A percentile compares a stretch with the other conserved stretches of the same genome.
phyloP scores from a whole-genome alignment of 345 rosid genomes.

The Stellera chamaejasme region DNA sequence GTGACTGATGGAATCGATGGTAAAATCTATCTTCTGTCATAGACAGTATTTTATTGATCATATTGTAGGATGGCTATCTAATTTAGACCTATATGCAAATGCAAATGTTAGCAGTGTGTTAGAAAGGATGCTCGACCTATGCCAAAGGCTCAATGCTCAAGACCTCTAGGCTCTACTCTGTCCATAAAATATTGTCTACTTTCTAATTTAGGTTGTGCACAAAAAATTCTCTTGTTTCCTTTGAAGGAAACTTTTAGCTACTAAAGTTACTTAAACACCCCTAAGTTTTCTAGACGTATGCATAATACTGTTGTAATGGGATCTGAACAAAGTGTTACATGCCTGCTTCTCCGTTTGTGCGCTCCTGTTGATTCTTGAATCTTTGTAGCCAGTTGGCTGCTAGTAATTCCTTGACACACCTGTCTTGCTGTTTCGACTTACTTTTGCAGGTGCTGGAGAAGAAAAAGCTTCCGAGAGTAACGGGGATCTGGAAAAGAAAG shows the following conservation, averaged over 20 bases:
- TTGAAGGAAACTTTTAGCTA: no score
- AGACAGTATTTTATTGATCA: not conserved
- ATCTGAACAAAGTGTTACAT: not conserved
- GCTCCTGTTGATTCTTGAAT: no score
- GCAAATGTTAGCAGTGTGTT: not conserved
- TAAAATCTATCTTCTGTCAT: conserved; percentile 11
- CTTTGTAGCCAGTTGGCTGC: not conserved
- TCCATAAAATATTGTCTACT: no score
- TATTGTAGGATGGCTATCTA: not conserved
- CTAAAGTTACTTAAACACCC: no score
- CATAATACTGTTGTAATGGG: no score
- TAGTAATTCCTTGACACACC: not conserved
- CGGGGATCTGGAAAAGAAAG: conserved; percentile 51
- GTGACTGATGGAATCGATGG: conserved; percentile 31
- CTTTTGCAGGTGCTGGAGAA: conserved; percentile 18
- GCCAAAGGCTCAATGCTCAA: no score
- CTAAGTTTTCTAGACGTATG: no score
- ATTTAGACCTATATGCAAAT: not conserved
- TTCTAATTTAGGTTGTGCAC: no score
- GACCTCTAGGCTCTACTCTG: no score
- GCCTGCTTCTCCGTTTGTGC: not conserved
- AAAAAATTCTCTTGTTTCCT: no score
- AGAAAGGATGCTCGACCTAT: not conserved
- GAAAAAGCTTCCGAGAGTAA: conserved; percentile 29
- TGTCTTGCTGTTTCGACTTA: not conserved